Evolutionary conservation across 768 basidiomycete species (phyloP).

Genomic region (Tulasnella sp.): DNA sequence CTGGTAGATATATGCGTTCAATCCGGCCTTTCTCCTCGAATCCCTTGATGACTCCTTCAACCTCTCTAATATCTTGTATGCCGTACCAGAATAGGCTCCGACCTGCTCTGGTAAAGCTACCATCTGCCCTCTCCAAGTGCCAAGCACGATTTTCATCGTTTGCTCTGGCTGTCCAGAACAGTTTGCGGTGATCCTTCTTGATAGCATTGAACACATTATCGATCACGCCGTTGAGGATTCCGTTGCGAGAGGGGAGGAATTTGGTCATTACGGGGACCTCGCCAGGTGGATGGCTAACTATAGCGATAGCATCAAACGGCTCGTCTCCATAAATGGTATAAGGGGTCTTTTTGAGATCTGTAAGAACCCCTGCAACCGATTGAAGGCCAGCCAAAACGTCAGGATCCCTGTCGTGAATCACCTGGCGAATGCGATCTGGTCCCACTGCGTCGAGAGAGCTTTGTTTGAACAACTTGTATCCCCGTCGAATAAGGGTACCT

Average conservation of each 20-base stretch:
- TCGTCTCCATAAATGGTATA: conserved; percentile 98
- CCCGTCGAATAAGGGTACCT: conserved; percentile 93
- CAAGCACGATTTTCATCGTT: conserved; percentile 95
- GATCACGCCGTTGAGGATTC: conserved; percentile 83
- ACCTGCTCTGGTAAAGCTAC: conserved; percentile 90
- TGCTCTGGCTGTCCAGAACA: conserved; percentile 96
- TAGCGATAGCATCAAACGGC: conserved; percentile 86
- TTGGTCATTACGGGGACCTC: conserved; percentile 88
- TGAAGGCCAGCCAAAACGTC: conserved; percentile 72
- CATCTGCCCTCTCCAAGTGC: conserved; percentile 98
- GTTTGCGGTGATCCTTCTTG: conserved; percentile 80
- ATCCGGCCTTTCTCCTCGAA: conserved; percentile 65
- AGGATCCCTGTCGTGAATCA: conserved; percentile 90
- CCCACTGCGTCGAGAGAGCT: conserved; percentile 68
- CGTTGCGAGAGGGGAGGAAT: conserved; percentile 74
- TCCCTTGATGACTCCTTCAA: conserved; percentile 65
- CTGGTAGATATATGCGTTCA: conserved; percentile 79
- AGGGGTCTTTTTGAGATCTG: conserved; percentile 63
- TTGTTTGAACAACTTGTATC: conserved; percentile 95
- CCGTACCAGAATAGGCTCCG: conserved; percentile 98
- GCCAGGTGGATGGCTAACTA: conserved; percentile 83
- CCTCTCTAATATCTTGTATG: conserved; percentile 77
- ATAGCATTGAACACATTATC: conserved; percentile 98
- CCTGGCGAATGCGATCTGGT: conserved; percentile 85
- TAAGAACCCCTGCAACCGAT: conserved; percentile 79